Evolutionary conservation across 495 filamentous ascomycete species (phyloP).

Genomic region (Talaromyces borbonicus): DNA sequence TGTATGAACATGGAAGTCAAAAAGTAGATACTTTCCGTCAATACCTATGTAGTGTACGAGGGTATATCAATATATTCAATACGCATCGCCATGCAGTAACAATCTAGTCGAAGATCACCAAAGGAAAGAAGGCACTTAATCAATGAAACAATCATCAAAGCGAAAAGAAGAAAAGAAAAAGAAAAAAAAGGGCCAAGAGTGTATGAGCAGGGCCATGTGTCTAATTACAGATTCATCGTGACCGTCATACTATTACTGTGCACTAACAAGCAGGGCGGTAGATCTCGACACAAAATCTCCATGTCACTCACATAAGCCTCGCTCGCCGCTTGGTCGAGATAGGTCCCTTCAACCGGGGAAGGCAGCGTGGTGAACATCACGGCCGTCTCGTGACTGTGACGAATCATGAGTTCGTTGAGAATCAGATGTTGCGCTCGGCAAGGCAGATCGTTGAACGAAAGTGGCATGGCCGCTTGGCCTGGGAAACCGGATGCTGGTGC

Average conservation of each 20-base stretch:
- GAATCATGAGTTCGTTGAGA: slow-evolving; percentile 70
- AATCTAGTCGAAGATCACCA: background rate
- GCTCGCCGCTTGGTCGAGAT: slow-evolving; percentile 56
- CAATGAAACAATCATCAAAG: background rate
- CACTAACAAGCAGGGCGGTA: slow-evolving; percentile 66
- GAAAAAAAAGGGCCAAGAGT: slow-evolving; percentile 6
- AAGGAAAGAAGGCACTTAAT: background rate
- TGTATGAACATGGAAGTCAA: too few relatives aligned
- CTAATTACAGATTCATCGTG: slow-evolving; percentile 60
- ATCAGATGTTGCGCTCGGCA: slow-evolving; percentile 78
- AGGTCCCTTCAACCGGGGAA: slow-evolving; percentile 65
- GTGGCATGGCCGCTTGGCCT: slow-evolving; percentile 45
- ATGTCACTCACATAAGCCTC: slow-evolving; percentile 65
- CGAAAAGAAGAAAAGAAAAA: slow-evolving; percentile 9
- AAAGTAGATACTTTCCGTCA: too few relatives aligned
- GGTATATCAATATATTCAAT: background rate
- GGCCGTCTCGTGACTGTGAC: slow-evolving; percentile 60
- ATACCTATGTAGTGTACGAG: too few relatives aligned
- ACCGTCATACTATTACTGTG: slow-evolving; percentile 88
- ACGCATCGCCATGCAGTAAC: background rate
- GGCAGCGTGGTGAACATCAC: slow-evolving; percentile 78
- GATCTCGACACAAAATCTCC: slow-evolving; percentile 59
- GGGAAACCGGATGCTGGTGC: slow-evolving; percentile 39
- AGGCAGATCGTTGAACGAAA: slow-evolving; percentile 80
- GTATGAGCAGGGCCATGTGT: slow-evolving; percentile 1